Percentiles rank a stretch among this genome's conserved stretches.
phyloP scores from a whole-genome alignment of 2,329 filamentous ascomycete genomes.

The Neonectria neomacrospora region DNA sequence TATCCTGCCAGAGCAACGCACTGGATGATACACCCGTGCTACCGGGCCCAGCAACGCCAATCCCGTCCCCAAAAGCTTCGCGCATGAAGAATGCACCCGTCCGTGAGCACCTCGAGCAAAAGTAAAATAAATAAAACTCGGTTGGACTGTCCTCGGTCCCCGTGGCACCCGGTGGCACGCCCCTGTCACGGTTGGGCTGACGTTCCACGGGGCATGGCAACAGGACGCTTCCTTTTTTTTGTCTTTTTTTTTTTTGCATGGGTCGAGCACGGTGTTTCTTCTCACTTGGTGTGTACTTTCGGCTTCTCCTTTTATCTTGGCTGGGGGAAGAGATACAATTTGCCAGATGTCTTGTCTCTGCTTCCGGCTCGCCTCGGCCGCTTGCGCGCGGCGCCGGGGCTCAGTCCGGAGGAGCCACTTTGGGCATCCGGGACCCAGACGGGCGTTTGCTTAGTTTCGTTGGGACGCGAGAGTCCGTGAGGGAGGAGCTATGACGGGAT shows the following conservation, averaged over 20 bases:
- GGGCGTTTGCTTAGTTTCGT: conserved; percentile 1
- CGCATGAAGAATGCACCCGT: conserved; percentile 5
- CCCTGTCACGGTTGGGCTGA: conserved; percentile 24
- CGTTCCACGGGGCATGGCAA: conserved; percentile 32
- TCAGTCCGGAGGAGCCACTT: conserved; percentile 25
- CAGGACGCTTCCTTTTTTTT: conserved; percentile 3
- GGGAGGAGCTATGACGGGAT: neutral
- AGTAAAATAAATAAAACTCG: too few species aligned
- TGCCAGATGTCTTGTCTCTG: neutral
- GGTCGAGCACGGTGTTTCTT: neutral
- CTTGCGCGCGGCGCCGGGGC: conserved; percentile 21
- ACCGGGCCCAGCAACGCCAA: conserved; percentile 1
- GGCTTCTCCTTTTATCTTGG: too few species aligned
- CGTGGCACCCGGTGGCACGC: conserved; percentile 15
- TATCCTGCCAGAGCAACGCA: conserved; percentile 7
- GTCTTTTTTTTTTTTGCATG: conserved; percentile 2
- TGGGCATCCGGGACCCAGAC: conserved; percentile 26
- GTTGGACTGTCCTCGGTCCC: conserved; percentile 10
- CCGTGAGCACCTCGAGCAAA: neutral
- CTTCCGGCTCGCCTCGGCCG: conserved; percentile 27
- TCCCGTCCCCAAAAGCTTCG: neutral
- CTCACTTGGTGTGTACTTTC: too few species aligned
- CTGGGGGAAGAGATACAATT: neutral
- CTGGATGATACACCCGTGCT: conserved; percentile 6
- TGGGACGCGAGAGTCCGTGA: conserved; percentile 7